Evolutionary conservation across 2,329 filamentous ascomycete species (phyloP).

Genomic region (Metarhizium anisopliae): DNA sequence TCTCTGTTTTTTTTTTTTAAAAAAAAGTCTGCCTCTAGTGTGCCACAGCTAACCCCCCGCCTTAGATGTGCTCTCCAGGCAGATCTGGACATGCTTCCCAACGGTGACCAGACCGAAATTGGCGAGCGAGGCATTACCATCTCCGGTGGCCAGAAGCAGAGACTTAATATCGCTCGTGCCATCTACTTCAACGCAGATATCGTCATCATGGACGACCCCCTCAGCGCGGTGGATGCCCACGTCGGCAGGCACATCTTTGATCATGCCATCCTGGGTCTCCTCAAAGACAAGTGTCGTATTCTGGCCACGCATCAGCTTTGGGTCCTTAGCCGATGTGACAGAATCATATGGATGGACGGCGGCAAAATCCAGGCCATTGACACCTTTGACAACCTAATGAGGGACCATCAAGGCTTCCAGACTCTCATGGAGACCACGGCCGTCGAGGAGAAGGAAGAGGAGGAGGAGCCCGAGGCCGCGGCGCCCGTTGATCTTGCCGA

Average conservation of each 20-base stretch:
- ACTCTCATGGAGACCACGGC: conserved; percentile 80
- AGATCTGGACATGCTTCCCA: conserved; percentile 88
- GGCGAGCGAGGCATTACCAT: conserved; percentile 93
- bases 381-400: conserved; percentile 84
- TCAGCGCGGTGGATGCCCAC: conserved; percentile 62
- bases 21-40: not conserved
- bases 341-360: conserved; percentile 87
- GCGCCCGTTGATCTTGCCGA: conserved; percentile 23
- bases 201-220: conserved; percentile 60
- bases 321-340: conserved; percentile 81
- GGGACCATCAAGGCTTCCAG: conserved; percentile 66
- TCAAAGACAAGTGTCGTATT: conserved; percentile 83
- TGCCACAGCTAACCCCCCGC: not conserved
- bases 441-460: conserved; percentile 51
- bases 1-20: no score
- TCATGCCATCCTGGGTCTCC: conserved; percentile 79
- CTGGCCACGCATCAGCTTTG: conserved; percentile 93
- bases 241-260: conserved; percentile 78
- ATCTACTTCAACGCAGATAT: conserved; percentile 63
- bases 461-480: conserved; percentile 39
- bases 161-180: conserved; percentile 83
- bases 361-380: conserved; percentile 78
- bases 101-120: conserved; percentile 83
- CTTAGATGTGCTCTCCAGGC: conserved; percentile 66
- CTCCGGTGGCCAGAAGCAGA: conserved; percentile 90